phyloP scores from a whole-genome alignment of 106 monocot genomes.

The Allium sativum region DNA sequence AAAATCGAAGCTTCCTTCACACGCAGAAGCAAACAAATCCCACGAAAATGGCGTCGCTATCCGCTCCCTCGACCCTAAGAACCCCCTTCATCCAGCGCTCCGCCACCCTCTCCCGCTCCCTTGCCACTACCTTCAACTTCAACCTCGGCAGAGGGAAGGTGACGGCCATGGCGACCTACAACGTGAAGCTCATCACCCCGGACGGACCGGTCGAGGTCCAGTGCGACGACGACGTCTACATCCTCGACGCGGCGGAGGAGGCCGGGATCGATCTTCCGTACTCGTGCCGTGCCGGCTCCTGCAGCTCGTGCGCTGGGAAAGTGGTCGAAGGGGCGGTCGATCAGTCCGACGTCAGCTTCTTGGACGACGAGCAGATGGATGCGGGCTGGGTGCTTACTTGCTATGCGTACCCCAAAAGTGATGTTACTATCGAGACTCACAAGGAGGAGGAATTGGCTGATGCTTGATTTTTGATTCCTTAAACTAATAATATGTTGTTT shows the following conservation, averaged over 20 bases:
- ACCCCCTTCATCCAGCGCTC: conserved; percentile 2
- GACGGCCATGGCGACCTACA: conserved; percentile 38
- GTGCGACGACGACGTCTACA: conserved; percentile 54
- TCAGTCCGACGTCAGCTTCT: conserved; percentile 52
- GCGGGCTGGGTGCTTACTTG: conserved; percentile 64
- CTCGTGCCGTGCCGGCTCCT: conserved; percentile 75
- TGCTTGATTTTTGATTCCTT: conserved; percentile 8
- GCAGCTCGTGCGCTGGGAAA: conserved; percentile 74
- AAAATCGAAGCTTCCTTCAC: too few relatives aligned
- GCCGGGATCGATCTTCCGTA: conserved; percentile 48
- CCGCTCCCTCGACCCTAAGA: neutral
- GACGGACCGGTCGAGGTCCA: conserved; percentile 21
- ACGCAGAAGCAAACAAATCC: too few relatives aligned
- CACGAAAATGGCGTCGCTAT: conserved; percentile 2
- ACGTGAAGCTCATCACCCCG: conserved; percentile 60
- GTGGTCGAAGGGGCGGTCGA: conserved; percentile 34
- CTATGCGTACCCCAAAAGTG: conserved; percentile 41
- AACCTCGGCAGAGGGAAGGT: conserved; percentile 12
- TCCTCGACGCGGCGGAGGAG: conserved; percentile 57
- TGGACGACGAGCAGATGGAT: conserved; percentile 50
- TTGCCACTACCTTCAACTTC: conserved; percentile 12
- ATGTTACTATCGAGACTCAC: conserved; percentile 71
- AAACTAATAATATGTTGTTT: too few relatives aligned
- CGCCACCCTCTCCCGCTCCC: neutral
- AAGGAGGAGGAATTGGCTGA: conserved; percentile 64